A percentile compares a stretch with the other conserved stretches of the same genome.
Evolutionary conservation across 129 eudicot genomes (phyloP).

Genomic region (Ambrosia artemisiifolia): DNA sequence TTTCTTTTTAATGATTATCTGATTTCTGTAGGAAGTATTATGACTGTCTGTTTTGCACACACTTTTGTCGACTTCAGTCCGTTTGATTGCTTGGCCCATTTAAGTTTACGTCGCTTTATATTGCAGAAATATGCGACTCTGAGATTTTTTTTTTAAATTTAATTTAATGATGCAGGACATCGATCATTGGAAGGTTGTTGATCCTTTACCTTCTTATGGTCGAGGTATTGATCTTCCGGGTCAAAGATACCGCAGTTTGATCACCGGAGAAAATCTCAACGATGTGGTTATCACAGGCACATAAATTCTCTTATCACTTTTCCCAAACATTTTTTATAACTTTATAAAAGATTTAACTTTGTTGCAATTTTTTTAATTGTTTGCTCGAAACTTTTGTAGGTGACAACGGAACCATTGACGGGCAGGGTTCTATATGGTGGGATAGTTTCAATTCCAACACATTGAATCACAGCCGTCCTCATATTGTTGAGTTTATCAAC

Average conservation of each 20-base stretch:
- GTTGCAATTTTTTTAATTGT: not conserved
- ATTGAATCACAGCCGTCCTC: slow-evolving; percentile 76
- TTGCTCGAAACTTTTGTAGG: slow-evolving; percentile 36
- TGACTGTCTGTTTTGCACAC: not conserved
- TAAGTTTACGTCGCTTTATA: not conserved
- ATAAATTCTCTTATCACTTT: not conserved
- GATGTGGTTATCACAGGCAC: slow-evolving; percentile 84
- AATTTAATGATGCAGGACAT: slow-evolving; percentile 40
- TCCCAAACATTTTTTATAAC: not conserved
- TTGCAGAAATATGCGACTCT: not conserved
- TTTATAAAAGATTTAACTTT: not conserved
- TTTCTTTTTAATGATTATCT: not conserved
- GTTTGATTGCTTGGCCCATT: not conserved
- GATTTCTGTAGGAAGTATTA: not conserved
- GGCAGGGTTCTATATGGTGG: slow-evolving; percentile 97
- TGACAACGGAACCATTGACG: slow-evolving; percentile 86
- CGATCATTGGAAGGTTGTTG: slow-evolving; percentile 63
- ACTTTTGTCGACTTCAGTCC: not conserved
- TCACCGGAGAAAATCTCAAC: slow-evolving; percentile 58
- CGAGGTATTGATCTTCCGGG: slow-evolving; percentile 69
- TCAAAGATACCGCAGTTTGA: slow-evolving; percentile 77
- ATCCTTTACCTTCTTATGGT: slow-evolving; percentile 79
- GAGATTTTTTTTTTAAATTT: not conserved
- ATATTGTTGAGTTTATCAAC: slow-evolving; percentile 67
- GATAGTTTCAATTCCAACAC: slow-evolving; percentile 52